Evolutionary conservation across 2,329 filamentous ascomycete species (phyloP), one percentile per base, ranked within the genome.

Genomic region (Epichloe amarillans): DNA sequence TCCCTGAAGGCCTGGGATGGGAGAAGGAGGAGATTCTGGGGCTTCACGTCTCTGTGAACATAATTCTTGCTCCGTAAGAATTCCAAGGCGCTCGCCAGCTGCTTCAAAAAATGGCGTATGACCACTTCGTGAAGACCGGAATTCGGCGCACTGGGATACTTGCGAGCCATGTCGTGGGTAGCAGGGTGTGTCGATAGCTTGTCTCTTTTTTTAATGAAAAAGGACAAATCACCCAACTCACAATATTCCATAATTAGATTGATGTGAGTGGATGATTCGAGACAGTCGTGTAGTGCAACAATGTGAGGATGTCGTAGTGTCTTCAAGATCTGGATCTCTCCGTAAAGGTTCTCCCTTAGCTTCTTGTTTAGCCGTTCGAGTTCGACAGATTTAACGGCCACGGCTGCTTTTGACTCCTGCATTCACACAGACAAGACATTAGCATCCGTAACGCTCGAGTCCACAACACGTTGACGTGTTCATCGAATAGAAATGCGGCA

Each of bases 171-270:
- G 59, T 95, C 88, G 62, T 82, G 80, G 3, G 91, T 93, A 49
- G 87, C 84, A 30, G 86, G 82, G 64, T 95, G 86, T 47, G 83
- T 84, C 43, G 76, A 77, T 44, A 96, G 79, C 62, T 83, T 86
- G 54, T 91, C 83, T 54, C 91, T 81, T 70, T 93, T 26, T 75
- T 93, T 95, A 71, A 98, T 96, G 68, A 98, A 97, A 96, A 91
- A 76, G 11, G 93, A 95, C 52, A 98, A 71, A 64, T 98, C 93
- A 21, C 93, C 91, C 40, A 98, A 78, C 64, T 95, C 88, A 70
- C 93, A 97, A 69, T 94, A 97, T 71, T 98, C 93, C 91, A 97
- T 98, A 56, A 97, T 84, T 52, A 98, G 79, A 69, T 98, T 93
- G 69, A 97, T 96, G 63, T 95, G 87, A 21, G 84, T 83, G 3